Base-by-base conservation (phyloP, 768 basidiomycete genomes). In the Tricholomella constricta region DNA sequence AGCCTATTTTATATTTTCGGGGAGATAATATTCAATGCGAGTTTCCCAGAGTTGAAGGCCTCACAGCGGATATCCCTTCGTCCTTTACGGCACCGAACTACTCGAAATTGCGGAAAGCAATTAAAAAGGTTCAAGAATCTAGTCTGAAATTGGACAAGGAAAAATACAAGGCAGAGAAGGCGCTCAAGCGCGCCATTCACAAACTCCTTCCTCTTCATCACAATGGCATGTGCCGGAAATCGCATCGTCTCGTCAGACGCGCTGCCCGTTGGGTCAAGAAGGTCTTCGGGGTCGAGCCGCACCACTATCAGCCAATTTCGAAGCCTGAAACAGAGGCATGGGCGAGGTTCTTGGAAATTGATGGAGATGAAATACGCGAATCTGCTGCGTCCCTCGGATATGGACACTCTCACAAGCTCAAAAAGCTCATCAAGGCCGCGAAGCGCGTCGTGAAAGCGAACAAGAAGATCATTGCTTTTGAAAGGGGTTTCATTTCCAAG, bases 401-500 rank as follows among this genome's bases (percentile, higher is more conserved):
- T 41, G 32, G 34, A 7, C 45, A 23, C 20, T 34, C 32, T 15
- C 53, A 42, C 4, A 58, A 55, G 50, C 35, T 55, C 37, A 66
- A 68, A 48, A 71, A 78, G 57, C 66, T 91, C 53, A 72, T 80
- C 56, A 76, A 76, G 58, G 87, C 84, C 3, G 81, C 75, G 2
- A 81, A 78, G 61, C 81, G 83, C 25, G 79, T 90, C 9, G 74
- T 71, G 46, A 72, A 63, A 48, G 80, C 78, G 14, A 91, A 91
- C 68, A 70, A 78, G 70, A 89, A 86, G 66, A 71, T 92, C n/a
- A 69, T 76, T 10, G 69, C 73, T 6, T 91, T 92, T 58, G 91
- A 93, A 66, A 81, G 80, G 44, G 91, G 91, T 1, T 91, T 96
- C 66, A 87, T 94, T 54, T 84, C 83, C 6, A 74, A 86, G 61